These are phyloP conservation scores for Spinellus fusiger DNA, from an alignment of 192 early-diverging fungal species.

Conservation along the genomic window DNA sequence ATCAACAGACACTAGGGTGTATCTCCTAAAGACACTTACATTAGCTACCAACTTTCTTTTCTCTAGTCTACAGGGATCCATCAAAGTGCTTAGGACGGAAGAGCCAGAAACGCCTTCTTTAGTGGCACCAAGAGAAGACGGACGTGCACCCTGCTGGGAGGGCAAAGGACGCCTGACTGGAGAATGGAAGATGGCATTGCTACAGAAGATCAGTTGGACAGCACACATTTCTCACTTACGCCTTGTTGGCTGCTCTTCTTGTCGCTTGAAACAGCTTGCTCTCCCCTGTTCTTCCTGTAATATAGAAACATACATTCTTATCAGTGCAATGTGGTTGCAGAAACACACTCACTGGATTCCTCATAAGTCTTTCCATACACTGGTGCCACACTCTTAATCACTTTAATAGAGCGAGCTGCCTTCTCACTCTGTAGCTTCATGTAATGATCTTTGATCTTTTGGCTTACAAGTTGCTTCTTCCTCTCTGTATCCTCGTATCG, in stretches of 20 bases:
- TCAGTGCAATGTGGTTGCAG: not conserved
- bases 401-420: slow-evolving; percentile 13
- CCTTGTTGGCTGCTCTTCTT: slow-evolving; percentile 3
- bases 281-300: not conserved
- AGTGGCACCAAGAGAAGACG: not conserved
- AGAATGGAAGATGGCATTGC: not conserved
- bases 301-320: not conserved
- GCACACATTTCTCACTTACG: not conserved
- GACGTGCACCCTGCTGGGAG: not conserved
- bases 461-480: not conserved
- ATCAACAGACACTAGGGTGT: too few relatives aligned
- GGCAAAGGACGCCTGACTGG: not conserved
- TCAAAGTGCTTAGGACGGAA: too few relatives aligned
- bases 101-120: too few relatives aligned
- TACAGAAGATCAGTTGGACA: not conserved
- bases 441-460: slow-evolving; percentile 9
- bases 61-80: too few relatives aligned
- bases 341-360: not conserved
- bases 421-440: slow-evolving; percentile 5
- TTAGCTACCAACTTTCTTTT: too few relatives aligned
- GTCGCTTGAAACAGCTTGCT: not conserved
- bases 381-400: not conserved
- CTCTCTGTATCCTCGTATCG: slow-evolving; percentile 1
- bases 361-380: not conserved
- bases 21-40: too few relatives aligned